Evolutionary conservation across 495 filamentous ascomycete genomes (phyloP), one percentile per base, ranked within the genome.

Genomic region (Penicillium samsonianum): DNA sequence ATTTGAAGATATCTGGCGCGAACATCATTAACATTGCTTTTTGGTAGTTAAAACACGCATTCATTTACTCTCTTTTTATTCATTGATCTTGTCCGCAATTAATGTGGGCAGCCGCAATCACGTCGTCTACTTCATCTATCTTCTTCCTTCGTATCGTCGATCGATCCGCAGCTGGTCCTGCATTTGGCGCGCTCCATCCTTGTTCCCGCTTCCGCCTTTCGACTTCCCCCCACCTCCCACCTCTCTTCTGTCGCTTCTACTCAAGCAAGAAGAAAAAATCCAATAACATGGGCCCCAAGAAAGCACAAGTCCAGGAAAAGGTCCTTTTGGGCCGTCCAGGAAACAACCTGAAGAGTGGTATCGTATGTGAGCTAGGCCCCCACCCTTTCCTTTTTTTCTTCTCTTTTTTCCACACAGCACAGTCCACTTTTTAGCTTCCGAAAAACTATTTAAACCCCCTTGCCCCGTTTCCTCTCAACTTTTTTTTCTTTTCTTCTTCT

Each of bases 281-380:
- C 56, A 76, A 73, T 59, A 81, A 73, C 71, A 82, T 83, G 80
- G 71, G 76, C 61, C 80, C 80, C 63, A 82, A 83, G 73, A 83
- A 83, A 65, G 73, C 77, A 41, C 71, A 65, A 61, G 75, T 80
- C 48, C 77, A 80, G 72, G 79, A 84, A 64, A 82, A 83, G 73
- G 69, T 83, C 64, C 77, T 78, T 56, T 82, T 99, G 71, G 95
- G 95, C 70, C 84, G 95, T 69, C 95, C 95, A 55, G 95, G 95
- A 65, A 99, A 99, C 82, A 97, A 86, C 80, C 79, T 99, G 77
- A 99, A 98, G 86, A 95, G 90, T 79, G 95, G 95, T 82, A 99
- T 99, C 85, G 95, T 96, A 88, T 82, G 90, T 86, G 78, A 78
- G 79, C 75, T 71, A 54, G 53, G 70, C 65, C 74, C 71, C 77